Percentiles rank a stretch among this genome's conserved stretches.
Evolutionary conservation across 225 moss, liverwort and hornwort genomes (phyloP).

Genomic region (Pseudisothecium myosuroides): DNA sequence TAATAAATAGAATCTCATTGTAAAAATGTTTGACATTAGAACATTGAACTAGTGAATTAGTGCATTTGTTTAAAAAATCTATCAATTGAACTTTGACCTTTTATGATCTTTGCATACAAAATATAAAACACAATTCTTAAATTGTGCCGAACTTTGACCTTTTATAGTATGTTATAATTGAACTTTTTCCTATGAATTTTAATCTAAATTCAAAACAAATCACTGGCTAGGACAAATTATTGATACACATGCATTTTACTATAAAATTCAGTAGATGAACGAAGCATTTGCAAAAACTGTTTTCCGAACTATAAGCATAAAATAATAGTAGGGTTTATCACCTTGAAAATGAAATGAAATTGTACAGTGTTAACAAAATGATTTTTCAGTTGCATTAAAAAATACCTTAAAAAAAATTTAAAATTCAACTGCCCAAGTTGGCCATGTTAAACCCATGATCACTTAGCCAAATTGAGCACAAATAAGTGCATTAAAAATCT

Average conservation of each 20-base stretch:
- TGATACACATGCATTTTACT: too few species aligned
- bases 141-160: too few species aligned
- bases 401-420: too few species aligned
- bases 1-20: too few species aligned
- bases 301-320: neutral
- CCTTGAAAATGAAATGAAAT: neutral
- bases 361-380: neutral
- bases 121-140: neutral
- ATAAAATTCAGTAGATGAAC: too few species aligned
- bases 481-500: neutral
- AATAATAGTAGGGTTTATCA: neutral
- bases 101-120: too few species aligned
- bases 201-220: neutral
- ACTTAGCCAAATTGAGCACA: neutral
- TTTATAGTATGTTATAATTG: neutral
- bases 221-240: accelerated
- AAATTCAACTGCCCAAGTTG: neutral
- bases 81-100: neutral
- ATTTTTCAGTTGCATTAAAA: neutral
- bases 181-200: neutral
- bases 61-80: neutral
- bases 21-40: neutral
- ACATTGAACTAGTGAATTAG: neutral
- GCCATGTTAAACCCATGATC: too few species aligned
- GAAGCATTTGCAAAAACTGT: neutral